phyloP scores from a whole-genome alignment of 192 early-diverging fungal species.

The Coemansia brasiliensis region DNA sequence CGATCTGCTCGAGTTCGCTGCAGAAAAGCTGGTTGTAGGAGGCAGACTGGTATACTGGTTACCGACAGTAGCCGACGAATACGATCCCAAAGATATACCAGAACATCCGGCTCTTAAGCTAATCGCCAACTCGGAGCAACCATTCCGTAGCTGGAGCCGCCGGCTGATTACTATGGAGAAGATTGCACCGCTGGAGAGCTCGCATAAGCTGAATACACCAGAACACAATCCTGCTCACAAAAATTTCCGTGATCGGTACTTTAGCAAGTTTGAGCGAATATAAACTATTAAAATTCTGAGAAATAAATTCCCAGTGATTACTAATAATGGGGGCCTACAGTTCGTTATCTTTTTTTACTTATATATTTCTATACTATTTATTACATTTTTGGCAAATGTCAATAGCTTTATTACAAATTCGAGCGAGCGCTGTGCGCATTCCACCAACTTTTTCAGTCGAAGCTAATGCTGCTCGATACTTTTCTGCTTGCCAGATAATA shows the following conservation, averaged over 20 bases:
- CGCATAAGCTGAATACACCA: background rate
- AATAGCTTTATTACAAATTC: too few species aligned
- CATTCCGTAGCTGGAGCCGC: constrained; percentile 90
- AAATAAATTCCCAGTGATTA: too few species aligned
- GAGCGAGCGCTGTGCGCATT: too few species aligned
- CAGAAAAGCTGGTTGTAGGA: constrained; percentile 68
- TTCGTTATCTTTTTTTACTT: background rate
- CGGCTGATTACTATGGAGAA: constrained; percentile 97
- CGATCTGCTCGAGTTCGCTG: constrained; percentile 85
- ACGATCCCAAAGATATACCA: constrained; percentile 78
- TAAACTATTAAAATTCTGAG: background rate
- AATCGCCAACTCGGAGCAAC: constrained; percentile 90
- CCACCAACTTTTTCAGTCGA: too few species aligned
- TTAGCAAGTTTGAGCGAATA: constrained; percentile 33
- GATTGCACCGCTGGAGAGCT: constrained; percentile 11
- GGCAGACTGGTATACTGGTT: constrained; percentile 96
- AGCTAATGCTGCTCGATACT: background rate
- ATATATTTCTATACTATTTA: background rate
- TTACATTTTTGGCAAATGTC: background rate
- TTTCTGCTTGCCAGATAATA: background rate
- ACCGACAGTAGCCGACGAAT: constrained; percentile 87
- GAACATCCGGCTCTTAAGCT: constrained; percentile 77
- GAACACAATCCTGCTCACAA: constrained; percentile 36
- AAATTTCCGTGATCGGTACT: constrained; percentile 49
- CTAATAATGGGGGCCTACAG: background rate